phyloP scores from a whole-genome alignment of 2,329 filamentous ascomycete genomes.

The Hymenoscyphus scutula region DNA sequence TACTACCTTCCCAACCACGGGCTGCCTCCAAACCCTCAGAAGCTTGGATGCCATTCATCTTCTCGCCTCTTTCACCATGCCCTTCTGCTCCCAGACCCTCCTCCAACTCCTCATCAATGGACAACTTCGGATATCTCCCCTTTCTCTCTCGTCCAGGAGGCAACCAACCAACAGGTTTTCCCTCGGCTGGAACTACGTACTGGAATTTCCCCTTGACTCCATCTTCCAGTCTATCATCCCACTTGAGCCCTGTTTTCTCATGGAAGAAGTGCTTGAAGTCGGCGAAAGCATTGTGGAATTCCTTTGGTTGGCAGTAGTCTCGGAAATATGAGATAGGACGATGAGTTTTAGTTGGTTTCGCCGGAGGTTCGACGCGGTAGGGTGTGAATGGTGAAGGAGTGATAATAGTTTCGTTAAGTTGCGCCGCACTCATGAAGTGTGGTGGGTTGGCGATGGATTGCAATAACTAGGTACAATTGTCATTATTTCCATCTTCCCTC shows the following conservation, averaged over 20 bases:
- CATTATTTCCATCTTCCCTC: not conserved
- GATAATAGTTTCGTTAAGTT: conserved; percentile 36
- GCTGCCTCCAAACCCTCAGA: too few species aligned
- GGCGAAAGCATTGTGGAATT: conserved; percentile 45
- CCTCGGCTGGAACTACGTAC: conserved; percentile 12
- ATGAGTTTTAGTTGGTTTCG: conserved; percentile 43
- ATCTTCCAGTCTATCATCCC: conserved; percentile 50
- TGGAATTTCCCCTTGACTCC: conserved; percentile 10
- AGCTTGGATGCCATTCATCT: too few species aligned
- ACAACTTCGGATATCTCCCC: conserved; percentile 18
- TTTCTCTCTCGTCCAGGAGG: conserved; percentile 11
- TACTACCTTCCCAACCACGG: not conserved
- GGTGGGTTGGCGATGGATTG: conserved; percentile 59
- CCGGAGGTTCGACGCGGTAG: conserved; percentile 23
- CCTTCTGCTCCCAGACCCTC: too few species aligned
- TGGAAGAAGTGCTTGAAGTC: conserved; percentile 58
- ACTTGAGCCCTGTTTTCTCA: conserved; percentile 55
- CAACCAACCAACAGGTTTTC: conserved; percentile 17
- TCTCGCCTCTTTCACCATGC: too few species aligned
- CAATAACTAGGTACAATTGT: conserved; percentile 54
- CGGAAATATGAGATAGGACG: conserved; percentile 36
- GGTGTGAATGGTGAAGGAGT: not conserved
- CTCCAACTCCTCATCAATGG: not conserved
- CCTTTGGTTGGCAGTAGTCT: conserved; percentile 41
- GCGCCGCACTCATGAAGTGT: conserved; percentile 60